Evolutionary conservation across 164 flowering plant genomes (phyloP).

Genomic region (Stephania japonica): DNA sequence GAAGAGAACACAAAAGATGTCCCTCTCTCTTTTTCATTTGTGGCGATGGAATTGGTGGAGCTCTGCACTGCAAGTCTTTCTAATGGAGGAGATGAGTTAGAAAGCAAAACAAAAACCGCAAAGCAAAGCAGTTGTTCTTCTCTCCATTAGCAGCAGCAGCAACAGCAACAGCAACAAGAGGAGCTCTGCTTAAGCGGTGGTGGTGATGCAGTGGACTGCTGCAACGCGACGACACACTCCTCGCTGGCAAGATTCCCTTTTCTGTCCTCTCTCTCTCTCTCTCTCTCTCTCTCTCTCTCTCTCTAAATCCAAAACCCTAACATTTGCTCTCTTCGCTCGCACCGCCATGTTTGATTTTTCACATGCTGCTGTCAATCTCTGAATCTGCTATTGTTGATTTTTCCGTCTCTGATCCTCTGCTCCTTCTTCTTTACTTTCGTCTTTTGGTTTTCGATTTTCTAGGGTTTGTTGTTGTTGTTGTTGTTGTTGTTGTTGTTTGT

Average conservation of each 20-base stretch:
- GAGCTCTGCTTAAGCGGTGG: not conserved
- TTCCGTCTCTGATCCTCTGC: not conserved
- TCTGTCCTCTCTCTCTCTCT: slow-evolving; percentile 10
- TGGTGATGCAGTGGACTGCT: slow-evolving; percentile 9
- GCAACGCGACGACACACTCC: slow-evolving; percentile 39
- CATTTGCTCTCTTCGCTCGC: not conserved
- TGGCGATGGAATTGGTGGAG: not conserved
- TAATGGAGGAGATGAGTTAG: not conserved
- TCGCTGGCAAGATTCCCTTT: slow-evolving; percentile 25
- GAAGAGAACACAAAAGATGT: not conserved
- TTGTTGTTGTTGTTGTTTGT: too few species aligned
- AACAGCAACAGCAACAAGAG: too few species aligned
- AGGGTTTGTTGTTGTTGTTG: too few species aligned
- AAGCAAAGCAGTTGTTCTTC: not conserved
- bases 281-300: slow-evolving; percentile 7
- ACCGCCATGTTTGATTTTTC: not conserved
- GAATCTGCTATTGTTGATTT: not conserved
- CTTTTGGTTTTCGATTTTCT: not conserved
- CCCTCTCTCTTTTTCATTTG: not conserved
- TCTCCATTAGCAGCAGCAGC: too few species aligned
- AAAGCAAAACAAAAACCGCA: not conserved
- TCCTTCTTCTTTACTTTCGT: not conserved
- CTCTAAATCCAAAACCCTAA: not conserved
- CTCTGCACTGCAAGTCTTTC: not conserved
- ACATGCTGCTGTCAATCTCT: not conserved